A percentile compares a stretch with the other conserved stretches of the same genome.
These are phyloP conservation scores for Fusarium bulbicola DNA, from an alignment of 2,329 filamentous ascomycete genomes.

Conservation along the genomic window DNA sequence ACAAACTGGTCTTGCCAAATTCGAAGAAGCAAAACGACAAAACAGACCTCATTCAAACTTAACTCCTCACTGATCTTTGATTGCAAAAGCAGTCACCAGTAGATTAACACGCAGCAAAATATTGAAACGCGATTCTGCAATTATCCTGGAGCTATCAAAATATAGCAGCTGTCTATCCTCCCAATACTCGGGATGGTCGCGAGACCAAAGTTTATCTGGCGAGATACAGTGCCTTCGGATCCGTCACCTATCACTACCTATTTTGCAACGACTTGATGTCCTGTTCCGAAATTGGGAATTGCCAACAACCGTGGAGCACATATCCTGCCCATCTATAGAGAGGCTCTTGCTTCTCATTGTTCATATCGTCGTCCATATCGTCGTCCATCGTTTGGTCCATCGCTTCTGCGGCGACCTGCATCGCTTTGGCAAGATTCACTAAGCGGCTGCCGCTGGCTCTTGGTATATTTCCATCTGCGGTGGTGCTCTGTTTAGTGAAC, in stretches of 20 bases:
- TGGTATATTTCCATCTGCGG: fast-evolving
- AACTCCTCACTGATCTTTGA: fast-evolving
- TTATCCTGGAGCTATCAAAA: too few species aligned
- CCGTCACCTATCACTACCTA: neutral
- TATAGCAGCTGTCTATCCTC: too few species aligned
- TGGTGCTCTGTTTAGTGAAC: neutral
- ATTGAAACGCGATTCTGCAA: too few species aligned
- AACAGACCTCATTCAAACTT: too few species aligned
- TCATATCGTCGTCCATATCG: neutral
- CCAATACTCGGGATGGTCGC: too few species aligned
- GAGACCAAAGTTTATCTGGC: too few species aligned
- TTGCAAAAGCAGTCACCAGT: fast-evolving
- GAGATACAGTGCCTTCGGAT: fast-evolving
- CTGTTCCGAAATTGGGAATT: neutral
- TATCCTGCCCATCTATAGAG: neutral
- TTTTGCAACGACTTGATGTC: neutral
- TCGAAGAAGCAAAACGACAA: too few species aligned
- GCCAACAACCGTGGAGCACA: neutral
- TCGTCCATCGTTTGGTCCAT: neutral
- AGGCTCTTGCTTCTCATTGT: neutral
- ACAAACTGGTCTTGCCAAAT: too few species aligned
- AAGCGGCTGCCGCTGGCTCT: neutral
- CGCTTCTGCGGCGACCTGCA: neutral
- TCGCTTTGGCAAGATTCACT: neutral
- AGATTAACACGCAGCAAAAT: too few species aligned